Percentiles rank a stretch among this genome's conserved stretches.
phyloP scores from a whole-genome alignment of 2,329 filamentous ascomycete genomes.

The Talaromyces sp. region DNA sequence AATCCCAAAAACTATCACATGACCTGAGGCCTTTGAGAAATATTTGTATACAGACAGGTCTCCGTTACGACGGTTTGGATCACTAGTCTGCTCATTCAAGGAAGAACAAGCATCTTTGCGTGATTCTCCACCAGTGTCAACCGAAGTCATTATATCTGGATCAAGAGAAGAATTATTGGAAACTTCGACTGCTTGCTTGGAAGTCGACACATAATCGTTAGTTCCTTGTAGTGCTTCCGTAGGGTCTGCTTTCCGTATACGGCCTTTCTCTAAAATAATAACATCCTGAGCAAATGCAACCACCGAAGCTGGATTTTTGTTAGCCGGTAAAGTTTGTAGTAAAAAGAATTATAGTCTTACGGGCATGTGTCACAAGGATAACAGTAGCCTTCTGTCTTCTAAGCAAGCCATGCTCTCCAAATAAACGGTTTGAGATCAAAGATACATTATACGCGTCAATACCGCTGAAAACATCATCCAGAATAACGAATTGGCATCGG shows the following conservation, averaged over 20 bases:
- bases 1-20: slow-evolving; percentile 27
- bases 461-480: slow-evolving; percentile 11
- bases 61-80: slow-evolving; percentile 21
- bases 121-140: no score
- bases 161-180: no score
- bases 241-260: no score
- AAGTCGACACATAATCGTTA: no score
- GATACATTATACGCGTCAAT: slow-evolving; percentile 4
- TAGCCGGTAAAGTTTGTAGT: no score
- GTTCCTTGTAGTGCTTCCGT: no score
- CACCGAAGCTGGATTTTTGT: not conserved
- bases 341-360: no score
- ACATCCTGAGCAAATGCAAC: not conserved
- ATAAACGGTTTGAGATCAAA: slow-evolving; percentile 1
- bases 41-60: slow-evolving; percentile 39
- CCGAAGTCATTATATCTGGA: no score
- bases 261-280: not conserved
- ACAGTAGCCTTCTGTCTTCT: not conserved
- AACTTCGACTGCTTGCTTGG: no score
- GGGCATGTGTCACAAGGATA: slow-evolving; percentile 5
- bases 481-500: slow-evolving; percentile 11
- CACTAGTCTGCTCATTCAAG: not conserved
- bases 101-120: not conserved
- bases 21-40: slow-evolving; percentile 33
- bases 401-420: slow-evolving; percentile 6